Conservation (phyloP, 768 basidiomycete genomes). For the Mycena indigotica region DNA sequence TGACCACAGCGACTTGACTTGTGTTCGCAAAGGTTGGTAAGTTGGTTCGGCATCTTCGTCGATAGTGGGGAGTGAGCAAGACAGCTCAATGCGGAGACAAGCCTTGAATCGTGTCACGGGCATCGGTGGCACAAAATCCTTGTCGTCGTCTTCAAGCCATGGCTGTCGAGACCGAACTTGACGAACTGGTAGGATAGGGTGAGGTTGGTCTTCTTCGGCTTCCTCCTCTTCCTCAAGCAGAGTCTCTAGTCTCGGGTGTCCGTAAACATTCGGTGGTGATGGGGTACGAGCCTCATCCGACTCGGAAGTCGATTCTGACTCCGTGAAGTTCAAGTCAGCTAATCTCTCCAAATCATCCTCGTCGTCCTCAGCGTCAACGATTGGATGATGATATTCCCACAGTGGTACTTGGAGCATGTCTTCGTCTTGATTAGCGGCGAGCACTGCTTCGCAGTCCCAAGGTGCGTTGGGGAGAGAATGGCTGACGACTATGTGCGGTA, state of each 20-base stretch:
- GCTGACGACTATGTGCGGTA: slow-evolving; percentile 50
- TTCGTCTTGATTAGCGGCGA: slow-evolving; percentile 10
- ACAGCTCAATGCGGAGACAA: not conserved
- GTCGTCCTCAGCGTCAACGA: not conserved
- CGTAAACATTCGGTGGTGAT: slow-evolving; percentile 13
- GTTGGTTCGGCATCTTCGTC: not conserved
- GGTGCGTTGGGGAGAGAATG: slow-evolving; percentile 42
- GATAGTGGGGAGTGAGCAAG: not conserved
- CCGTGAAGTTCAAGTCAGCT: not conserved
- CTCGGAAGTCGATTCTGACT: slow-evolving; percentile 16
- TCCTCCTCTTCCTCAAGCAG: slow-evolving; percentile 23
- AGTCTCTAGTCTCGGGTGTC: not conserved
- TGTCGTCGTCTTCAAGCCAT: slow-evolving; percentile 20
- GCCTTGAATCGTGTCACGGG: not conserved
- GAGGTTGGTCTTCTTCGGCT: not conserved
- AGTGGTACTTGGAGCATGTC: slow-evolving; percentile 2
- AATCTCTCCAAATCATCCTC: too few relatives aligned
- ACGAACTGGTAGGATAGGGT: slow-evolving; percentile 7
- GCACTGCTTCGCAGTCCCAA: slow-evolving; percentile 24
- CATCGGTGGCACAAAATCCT: not conserved
- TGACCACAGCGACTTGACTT: not conserved
- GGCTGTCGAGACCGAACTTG: slow-evolving; percentile 9
- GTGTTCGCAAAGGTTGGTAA: not conserved
- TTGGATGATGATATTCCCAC: slow-evolving; percentile 4
- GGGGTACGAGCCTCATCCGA: slow-evolving; percentile 19